Evolutionary conservation across 257 asterid species (phyloP), one percentile per base, ranked within the genome.

Genomic region (Solanum virginianum): DNA sequence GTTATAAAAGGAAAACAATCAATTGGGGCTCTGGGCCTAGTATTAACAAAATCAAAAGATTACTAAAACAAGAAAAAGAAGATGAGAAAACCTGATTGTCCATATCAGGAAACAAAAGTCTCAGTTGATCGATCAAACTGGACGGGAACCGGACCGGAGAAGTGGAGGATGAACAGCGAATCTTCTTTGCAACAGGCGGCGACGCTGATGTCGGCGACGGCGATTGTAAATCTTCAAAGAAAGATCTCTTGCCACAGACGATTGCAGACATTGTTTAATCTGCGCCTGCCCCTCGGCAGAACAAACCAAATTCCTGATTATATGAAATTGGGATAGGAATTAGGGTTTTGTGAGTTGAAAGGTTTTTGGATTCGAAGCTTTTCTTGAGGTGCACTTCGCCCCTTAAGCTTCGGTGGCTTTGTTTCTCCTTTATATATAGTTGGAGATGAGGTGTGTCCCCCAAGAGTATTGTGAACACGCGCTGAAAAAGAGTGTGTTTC

Each of bases 161-260:
- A 55, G 92, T 86, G 54, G 92, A 82, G 14, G 95, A 91, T 79
- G 47, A 77, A 32, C 90, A 90, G 85, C 92, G 89, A 70, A 97
- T 91, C 91, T 86, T 93, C 94, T 95, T 95, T 80, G 91, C 77
- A 49, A 75, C 86, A 86, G 93, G 94, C 83, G 92, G 93, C 15
- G 97, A 88, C 1, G 91, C 88, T 15, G 94, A 91, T 45, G 87
- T 80, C 62, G 98, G 94, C 80, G 96, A 91, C 62, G 92, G 85
- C 69, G 95, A 86, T 80, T 91, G 94, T 47, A 89, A 86, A 20
- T 93, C 99, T 85, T 95, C 98, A 72, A 92, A 90, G 92, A 93
- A 95, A 32, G 95, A 93, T 87, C 99, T 89, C 95, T 95, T 95
- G 59, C 98, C 95, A 56, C 98, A 95, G 56, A 95, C 92, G 16